A percentile compares a stretch with the other conserved stretches of the same genome.
Conservation (phyloP, 306 rosid species). For the Styphnolobium japonicum region DNA sequence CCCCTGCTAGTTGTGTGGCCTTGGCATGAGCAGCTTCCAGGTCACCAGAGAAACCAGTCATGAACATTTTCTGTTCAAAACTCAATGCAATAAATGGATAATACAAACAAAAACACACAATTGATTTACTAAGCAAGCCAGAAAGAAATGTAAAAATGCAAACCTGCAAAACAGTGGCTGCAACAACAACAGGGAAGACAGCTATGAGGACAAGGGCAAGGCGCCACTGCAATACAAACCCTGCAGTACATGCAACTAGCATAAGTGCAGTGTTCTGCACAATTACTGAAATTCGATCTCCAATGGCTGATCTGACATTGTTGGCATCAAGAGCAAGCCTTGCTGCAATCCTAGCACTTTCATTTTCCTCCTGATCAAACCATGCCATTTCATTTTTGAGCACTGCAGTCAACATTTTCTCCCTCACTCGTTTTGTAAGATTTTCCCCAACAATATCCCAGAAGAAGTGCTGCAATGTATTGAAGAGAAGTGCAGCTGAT, state of each 20-base stretch:
- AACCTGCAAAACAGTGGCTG: constrained; percentile 95
- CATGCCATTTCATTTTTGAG: constrained; percentile 92
- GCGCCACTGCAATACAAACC: constrained; percentile 94
- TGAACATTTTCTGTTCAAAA: constrained; percentile 79
- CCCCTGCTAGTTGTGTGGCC: constrained; percentile 94
- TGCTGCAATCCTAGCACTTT: constrained; percentile 80
- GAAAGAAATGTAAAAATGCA: constrained; percentile 11
- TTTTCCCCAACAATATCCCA: constrained; percentile 97
- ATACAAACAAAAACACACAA: neutral
- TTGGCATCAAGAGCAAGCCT: constrained; percentile 93
- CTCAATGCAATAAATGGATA: neutral
- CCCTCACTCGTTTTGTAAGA: constrained; percentile 86
- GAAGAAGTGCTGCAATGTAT: constrained; percentile 89
- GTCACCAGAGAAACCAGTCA: constrained; percentile 96
- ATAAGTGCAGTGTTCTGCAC: constrained; percentile 93
- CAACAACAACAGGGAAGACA: constrained; percentile 95
- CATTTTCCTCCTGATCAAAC: constrained; percentile 95
- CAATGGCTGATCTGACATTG: constrained; percentile 92
- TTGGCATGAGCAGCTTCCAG: constrained; percentile 79
- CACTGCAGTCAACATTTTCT: constrained; percentile 76
- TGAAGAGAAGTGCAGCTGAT: constrained; percentile 87
- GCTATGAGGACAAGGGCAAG: constrained; percentile 91
- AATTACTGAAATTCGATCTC: constrained; percentile 87
- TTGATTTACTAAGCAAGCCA: neutral
- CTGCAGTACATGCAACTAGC: constrained; percentile 92